Evolutionary conservation across 208 protist species (phyloP).

Genomic region (Trypanosoma theileri): DNA sequence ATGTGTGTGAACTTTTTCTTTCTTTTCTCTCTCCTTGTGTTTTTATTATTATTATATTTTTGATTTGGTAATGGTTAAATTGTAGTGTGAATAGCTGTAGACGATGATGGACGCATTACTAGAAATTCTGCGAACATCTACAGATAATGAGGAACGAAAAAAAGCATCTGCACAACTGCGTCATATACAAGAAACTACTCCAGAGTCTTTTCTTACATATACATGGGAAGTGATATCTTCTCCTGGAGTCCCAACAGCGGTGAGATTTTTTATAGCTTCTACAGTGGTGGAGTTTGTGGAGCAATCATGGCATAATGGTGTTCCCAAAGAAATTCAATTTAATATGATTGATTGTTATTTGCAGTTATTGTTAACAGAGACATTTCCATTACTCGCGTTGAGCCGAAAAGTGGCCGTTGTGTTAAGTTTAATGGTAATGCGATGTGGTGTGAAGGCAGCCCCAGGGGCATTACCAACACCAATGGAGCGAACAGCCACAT

Average conservation of each 20-base stretch:
- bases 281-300: constrained; percentile 61
- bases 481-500: constrained; percentile 30
- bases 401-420: constrained; percentile 59
- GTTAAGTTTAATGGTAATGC: constrained; percentile 58
- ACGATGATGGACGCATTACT: constrained; percentile 55
- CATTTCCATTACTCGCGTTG: constrained; percentile 34
- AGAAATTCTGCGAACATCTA: constrained; percentile 48
- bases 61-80: too few relatives aligned
- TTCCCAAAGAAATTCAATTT: constrained; percentile 37
- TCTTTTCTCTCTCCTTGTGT: too few relatives aligned
- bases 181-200: constrained; percentile 51
- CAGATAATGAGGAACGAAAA: constrained; percentile 65
- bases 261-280: constrained; percentile 73
- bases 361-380: constrained; percentile 32
- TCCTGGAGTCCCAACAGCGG: constrained; percentile 15
- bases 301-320: constrained; percentile 58
- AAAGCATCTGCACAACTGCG: constrained; percentile 49
- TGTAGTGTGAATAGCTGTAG: background rate
- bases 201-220: constrained; percentile 58
- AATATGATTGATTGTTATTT: constrained; percentile 43
- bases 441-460: constrained; percentile 29
- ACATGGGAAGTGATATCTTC: constrained; percentile 54
- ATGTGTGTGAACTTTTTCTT: too few relatives aligned
- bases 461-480: constrained; percentile 40
- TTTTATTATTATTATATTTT: too few relatives aligned